Evolutionary conservation across 1,284 basidiomycete species (phyloP).

Genomic region (Gomphus sp.): DNA sequence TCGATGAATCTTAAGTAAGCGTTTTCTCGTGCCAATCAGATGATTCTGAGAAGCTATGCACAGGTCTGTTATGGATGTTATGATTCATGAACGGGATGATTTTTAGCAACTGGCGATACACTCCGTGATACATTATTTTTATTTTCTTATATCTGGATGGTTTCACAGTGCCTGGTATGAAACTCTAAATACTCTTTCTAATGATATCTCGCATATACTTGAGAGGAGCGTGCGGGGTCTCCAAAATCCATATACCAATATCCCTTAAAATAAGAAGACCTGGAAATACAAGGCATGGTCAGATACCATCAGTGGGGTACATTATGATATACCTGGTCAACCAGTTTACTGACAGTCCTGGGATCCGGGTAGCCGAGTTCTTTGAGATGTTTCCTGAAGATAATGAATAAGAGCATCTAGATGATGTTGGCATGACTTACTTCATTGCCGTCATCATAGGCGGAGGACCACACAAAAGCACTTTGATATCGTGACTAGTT

Average conservation of each 20-base stretch:
- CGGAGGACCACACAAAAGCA: conserved; percentile 87
- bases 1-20: conserved; percentile 64
- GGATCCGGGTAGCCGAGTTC: conserved; percentile 84
- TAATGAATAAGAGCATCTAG: conserved; percentile 7
- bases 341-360: conserved; percentile 86
- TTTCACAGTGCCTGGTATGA: neutral
- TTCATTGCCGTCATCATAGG: conserved; percentile 98
- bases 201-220: neutral
- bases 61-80: conserved; percentile 60
- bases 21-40: neutral
- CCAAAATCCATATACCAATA: neutral
- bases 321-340: conserved; percentile 61
- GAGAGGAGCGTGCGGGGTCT: neutral
- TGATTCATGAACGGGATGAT: conserved; percentile 41
- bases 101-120: neutral
- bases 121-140: neutral
- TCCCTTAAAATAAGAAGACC: conserved; percentile 57
- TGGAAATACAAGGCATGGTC: conserved; percentile 7
- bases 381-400: conserved; percentile 75
- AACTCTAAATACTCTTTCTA: neutral
- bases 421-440: conserved; percentile 34
- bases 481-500: conserved; percentile 60
- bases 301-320: neutral
- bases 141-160: neutral
- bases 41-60: neutral